Percentiles rank a stretch among this genome's conserved stretches.
phyloP scores from a whole-genome alignment of 768 basidiomycete species.

The Coprinopsis marcescibilis region DNA sequence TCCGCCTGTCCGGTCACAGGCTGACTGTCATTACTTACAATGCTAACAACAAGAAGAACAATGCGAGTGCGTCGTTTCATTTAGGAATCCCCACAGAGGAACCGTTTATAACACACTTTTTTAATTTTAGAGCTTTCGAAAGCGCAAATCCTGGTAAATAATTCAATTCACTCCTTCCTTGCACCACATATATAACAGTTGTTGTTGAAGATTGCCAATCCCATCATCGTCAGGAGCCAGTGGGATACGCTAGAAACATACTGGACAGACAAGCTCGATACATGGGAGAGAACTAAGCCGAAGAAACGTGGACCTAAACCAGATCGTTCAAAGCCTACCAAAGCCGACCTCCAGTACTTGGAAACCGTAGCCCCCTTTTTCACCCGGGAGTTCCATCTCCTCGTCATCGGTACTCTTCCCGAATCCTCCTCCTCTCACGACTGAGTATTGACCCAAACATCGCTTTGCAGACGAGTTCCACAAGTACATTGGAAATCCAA shows the following conservation, averaged over 20 bases:
- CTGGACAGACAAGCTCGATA: background rate
- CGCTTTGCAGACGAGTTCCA: constrained; percentile 2
- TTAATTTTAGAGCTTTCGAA: background rate
- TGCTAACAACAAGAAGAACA: background rate
- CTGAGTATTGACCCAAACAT: background rate
- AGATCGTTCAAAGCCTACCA: background rate
- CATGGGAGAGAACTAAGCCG: background rate
- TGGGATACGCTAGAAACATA: background rate
- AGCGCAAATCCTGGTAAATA: background rate
- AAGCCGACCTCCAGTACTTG: background rate
- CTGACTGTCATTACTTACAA: background rate
- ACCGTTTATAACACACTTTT: too few relatives aligned
- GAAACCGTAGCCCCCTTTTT: background rate
- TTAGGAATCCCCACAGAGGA: too few relatives aligned
- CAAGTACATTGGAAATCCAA: background rate
- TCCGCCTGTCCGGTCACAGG: background rate
- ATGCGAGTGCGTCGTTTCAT: background rate
- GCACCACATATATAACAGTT: background rate
- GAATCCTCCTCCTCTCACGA: background rate
- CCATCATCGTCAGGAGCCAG: background rate
- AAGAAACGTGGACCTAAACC: background rate
- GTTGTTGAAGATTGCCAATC: background rate
- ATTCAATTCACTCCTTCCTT: background rate
- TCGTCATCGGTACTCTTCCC: background rate
- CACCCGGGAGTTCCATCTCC: background rate